Percentiles rank a stretch among this genome's conserved stretches.
Evolutionary conservation across 306 rosid genomes (phyloP).

Genomic region (Aeschynomene evenia): DNA sequence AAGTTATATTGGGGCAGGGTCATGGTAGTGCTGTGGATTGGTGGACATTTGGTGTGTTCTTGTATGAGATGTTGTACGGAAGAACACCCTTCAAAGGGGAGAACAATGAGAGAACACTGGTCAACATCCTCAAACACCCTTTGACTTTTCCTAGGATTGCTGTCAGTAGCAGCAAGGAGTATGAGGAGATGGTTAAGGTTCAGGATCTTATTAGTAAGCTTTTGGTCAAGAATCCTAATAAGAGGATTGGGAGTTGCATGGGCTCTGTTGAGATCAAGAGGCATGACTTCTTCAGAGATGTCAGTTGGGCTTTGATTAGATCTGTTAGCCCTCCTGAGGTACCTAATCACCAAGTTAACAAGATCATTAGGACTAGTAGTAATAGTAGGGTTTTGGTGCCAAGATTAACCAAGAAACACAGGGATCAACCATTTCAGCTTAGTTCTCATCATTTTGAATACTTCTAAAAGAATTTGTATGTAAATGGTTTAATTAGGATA

Average conservation of each 20-base stretch:
- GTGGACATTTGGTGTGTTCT: slow-evolving; percentile 96
- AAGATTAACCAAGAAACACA: slow-evolving; percentile 68
- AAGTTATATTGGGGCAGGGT: slow-evolving; percentile 89
- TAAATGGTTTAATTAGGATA: slow-evolving; percentile 31
- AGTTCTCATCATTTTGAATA: slow-evolving; percentile 66
- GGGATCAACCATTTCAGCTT: slow-evolving; percentile 79
- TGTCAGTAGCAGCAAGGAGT: slow-evolving; percentile 56
- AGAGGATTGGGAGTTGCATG: slow-evolving; percentile 78
- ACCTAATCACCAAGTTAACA: slow-evolving; percentile 56
- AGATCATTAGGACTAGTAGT: slow-evolving; percentile 42
- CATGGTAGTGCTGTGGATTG: slow-evolving; percentile 98
- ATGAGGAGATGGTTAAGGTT: slow-evolving; percentile 77
- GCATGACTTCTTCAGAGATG: slow-evolving; percentile 86
- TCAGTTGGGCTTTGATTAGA: slow-evolving; percentile 90
- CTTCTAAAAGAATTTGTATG: slow-evolving; percentile 57
- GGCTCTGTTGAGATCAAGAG: slow-evolving; percentile 93
- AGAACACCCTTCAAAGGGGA: slow-evolving; percentile 94
- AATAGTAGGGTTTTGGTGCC: slow-evolving; percentile 62
- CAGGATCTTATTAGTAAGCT: slow-evolving; percentile 79
- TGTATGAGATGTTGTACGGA: slow-evolving; percentile 89
- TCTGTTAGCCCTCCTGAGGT: slow-evolving; percentile 83
- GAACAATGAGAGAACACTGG: slow-evolving; percentile 80
- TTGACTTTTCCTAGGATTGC: slow-evolving; percentile 68
- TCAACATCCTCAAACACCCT: slow-evolving; percentile 76
- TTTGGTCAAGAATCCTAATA: slow-evolving; percentile 86